Conservation (phyloP, 352 stramenopile genomes). For the Blastocystis sp. region DNA sequence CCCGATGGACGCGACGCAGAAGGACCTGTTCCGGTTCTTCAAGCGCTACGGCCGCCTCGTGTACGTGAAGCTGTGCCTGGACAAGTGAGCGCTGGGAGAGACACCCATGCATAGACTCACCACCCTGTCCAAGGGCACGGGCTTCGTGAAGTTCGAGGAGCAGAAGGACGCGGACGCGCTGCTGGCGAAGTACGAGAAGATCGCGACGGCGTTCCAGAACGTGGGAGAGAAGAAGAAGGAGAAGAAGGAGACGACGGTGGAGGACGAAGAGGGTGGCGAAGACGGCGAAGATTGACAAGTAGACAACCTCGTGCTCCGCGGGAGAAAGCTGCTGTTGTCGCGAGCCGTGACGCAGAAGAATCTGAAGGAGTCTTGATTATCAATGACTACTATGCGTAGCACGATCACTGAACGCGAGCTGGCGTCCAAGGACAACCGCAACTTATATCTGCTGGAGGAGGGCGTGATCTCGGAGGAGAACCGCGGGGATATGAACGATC, state of each 20-base stretch:
- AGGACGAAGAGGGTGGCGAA: too few relatives aligned
- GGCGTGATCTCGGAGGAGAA: conserved; percentile 79
- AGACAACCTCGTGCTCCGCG: not conserved
- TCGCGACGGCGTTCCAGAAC: not conserved
- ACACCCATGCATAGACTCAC: conserved; percentile 21
- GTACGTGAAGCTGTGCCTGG: conserved; percentile 26
- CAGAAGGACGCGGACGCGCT: not conserved
- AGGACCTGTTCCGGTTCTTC: conserved; percentile 44
- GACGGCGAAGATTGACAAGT: not conserved
- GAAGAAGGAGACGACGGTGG: not conserved
- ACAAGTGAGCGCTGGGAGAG: conserved; percentile 2
- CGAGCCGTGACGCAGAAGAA: not conserved
- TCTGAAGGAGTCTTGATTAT: conserved; percentile 14
- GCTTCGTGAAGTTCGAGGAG: conserved; percentile 54
- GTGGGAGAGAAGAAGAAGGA: not conserved
- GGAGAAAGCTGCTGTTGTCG: not conserved
- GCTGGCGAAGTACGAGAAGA: not conserved
- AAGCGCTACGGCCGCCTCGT: conserved; percentile 17
- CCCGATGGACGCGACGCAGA: conserved; percentile 27
- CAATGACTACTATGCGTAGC: not conserved
- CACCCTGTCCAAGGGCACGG: not conserved
- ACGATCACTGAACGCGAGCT: conserved; percentile 71
- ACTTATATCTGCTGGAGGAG: conserved; percentile 90
- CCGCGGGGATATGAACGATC: conserved; percentile 70
- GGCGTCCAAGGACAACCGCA: conserved; percentile 86